Evolutionary conservation across 257 asterid species (phyloP), one percentile per base, ranked within the genome.

Genomic region (Rehmannia glutinosa): DNA sequence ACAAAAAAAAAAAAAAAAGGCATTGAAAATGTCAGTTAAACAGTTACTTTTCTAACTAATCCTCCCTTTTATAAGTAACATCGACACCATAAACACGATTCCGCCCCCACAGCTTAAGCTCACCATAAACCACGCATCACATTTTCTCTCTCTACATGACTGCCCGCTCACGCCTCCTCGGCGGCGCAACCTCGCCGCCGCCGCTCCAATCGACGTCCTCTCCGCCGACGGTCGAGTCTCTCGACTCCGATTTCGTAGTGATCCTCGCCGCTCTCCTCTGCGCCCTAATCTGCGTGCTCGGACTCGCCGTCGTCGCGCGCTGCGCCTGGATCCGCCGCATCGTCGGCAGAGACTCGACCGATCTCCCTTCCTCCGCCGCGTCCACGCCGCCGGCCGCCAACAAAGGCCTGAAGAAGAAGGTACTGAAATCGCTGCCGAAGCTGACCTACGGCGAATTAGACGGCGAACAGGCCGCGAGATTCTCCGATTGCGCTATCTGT

Each of bases 251-350:
- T 71, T 68, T 68, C 69, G 36, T 74, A 0, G 79, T 82, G 1
- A 74, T 79, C 75, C 73, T 79, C 75, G 77, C 83, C 63, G 79
- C 77, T 7, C 81, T 82, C 5, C 74, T 77, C 62, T 82, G 85
- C 70, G 87, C 83, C 1, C 73, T 79, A 32, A 74, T 82, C 74
- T 82, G 84, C 77, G 79, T 82, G 12, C 68, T 82, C 56, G 84
- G 81, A 19, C 80, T 77, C 51, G 55, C 75, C 66, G 78, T 75
- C 81, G 81, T 81, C 70, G 64, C 80, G 2, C 83, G 83, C 43
- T 81, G 86, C 73, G 41, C 78, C 79, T 81, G 77, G 72, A 68
- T 81, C 83, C 77, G 79, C 70, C 79, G 75, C 64, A 36, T 77
- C 73, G 3, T 55, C 54, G 70, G 64, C 19, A 8, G 68, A 20